Evolutionary conservation across 164 flowering plant species (phyloP), one percentile per base, ranked within the genome.

Genomic region (Tinospora cordifolia): DNA sequence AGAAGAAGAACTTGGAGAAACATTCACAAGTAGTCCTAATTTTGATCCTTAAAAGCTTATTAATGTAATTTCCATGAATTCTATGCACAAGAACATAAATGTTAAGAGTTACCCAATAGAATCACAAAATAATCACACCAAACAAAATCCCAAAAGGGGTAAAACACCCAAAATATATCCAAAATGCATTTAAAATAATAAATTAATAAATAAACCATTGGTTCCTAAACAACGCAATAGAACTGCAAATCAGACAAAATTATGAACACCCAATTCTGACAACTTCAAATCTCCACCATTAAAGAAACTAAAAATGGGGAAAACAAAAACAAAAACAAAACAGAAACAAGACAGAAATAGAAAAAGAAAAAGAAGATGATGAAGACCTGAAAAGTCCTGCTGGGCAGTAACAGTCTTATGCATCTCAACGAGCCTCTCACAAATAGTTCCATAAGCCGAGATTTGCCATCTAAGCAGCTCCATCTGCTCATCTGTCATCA

Each of bases 401-500:
- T 88, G 91, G n/a, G 88, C 73, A 59, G 89, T 78, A 65, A 88
- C 58, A 51, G 88, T 69, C 69, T 84, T 87, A 62, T 90, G 94
- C 90, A 89, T 81, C 82, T 87, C 87, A 26, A 89, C 89, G 38
- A 92, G 94, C 70, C 83, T 85, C 44, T 92, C 90, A 70, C 88
- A 90, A 57, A 92, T 88, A 76, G 90, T 78, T n/a, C 89, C 86
- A 65, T 90, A 92, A 54, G 81, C 85, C 39, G 92, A 83, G 65
- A 92, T 90, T 80, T 92, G 98, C 36, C 75, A 77, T 14, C 90
- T 68, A 1, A 92, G 82, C 22, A 87, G 67, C 71, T 92, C 94
- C 85, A 92, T 76, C 76, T 92, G 98, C 69, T 92, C 98, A 21
- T 92, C 98, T 1, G 94, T 92, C 94, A 92, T 92, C 72, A 92